Percentiles rank a stretch among this genome's conserved stretches.
Evolutionary conservation across 257 asterid genomes (phyloP).

Genomic region (Nicotiana knightiana): DNA sequence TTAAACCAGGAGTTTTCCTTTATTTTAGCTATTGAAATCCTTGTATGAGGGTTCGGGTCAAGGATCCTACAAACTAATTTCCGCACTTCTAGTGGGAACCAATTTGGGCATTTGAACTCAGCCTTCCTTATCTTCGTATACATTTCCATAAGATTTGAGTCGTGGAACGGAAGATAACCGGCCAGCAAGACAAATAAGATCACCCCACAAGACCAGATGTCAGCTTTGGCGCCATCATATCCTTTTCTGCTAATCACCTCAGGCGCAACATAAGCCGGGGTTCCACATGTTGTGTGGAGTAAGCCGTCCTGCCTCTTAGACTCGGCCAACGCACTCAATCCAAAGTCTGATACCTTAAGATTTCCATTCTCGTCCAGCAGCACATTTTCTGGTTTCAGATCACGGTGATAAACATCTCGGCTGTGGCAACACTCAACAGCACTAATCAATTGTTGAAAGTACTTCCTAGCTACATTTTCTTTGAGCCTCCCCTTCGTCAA

Average conservation of each 20-base stretch:
- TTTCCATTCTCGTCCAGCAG: conserved; percentile 55
- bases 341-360: conserved; percentile 75
- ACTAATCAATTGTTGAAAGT: conserved; percentile 62
- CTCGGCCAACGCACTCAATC: conserved; percentile 61
- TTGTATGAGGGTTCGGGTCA: conserved; percentile 62
- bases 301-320: conserved; percentile 60
- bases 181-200: conserved; percentile 61
- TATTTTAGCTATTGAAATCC: conserved; percentile 50
- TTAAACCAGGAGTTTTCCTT: conserved; percentile 66
- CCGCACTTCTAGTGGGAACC: conserved; percentile 53
- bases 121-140: conserved; percentile 55
- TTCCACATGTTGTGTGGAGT: conserved; percentile 83
- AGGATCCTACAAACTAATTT: conserved; percentile 50
- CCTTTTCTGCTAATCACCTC: conserved; percentile 66
- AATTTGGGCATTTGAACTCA: conserved; percentile 53
- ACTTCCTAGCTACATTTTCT: conserved; percentile 54
- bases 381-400: conserved; percentile 70
- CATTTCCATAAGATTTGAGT: conserved; percentile 61
- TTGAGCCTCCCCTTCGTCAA: conserved; percentile 59
- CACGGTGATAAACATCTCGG: conserved; percentile 79
- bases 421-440: conserved; percentile 61
- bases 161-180: conserved; percentile 63
- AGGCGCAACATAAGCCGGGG: conserved; percentile 82
- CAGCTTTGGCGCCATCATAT: conserved; percentile 72
- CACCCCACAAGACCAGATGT: conserved; percentile 86